A percentile compares a stretch with the other conserved stretches of the same genome.
Conservation (phyloP, 805 yeast genomes). For the Lipomyces japonicus region DNA sequence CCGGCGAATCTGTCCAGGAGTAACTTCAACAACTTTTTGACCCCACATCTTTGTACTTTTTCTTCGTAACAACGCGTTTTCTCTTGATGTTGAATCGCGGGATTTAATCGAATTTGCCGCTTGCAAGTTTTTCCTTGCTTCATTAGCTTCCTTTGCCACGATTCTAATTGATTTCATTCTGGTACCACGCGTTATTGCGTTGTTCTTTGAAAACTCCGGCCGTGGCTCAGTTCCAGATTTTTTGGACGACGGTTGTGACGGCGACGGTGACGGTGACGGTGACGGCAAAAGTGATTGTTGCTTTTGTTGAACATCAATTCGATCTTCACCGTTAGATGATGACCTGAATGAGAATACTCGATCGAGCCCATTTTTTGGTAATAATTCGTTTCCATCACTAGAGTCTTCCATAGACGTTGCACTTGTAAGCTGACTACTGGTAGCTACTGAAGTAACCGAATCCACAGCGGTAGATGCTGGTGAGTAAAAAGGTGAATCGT, state of each 20-base stretch:
- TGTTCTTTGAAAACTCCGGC: not conserved
- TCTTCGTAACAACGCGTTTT: constrained; percentile 52
- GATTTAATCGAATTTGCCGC: constrained; percentile 1
- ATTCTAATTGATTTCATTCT: constrained; percentile 89
- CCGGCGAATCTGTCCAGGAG: constrained; percentile 46
- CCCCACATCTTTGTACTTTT: constrained; percentile 98
- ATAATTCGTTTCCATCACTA: not conserved
- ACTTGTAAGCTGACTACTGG: not conserved
- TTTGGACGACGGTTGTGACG: not conserved
- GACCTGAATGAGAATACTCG: constrained; percentile 23
- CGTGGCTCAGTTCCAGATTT: not conserved
- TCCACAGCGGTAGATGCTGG: constrained; percentile 18
- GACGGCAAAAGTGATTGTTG: constrained; percentile 8
- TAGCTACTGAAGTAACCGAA: not conserved
- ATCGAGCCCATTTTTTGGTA: constrained; percentile 5
- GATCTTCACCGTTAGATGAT: constrained; percentile 15
- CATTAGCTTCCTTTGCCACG: constrained; percentile 87
- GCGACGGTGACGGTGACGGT: constrained; percentile 2
- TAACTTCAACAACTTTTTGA: constrained; percentile 83
- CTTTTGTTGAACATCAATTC: constrained; percentile 14
- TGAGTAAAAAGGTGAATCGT: constrained; percentile 40
- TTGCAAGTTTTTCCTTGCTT: constrained; percentile 48
- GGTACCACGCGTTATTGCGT: constrained; percentile 38
- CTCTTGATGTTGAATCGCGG: constrained; percentile 9
- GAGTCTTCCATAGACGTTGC: not conserved